Evolutionary conservation across 129 eudicot genomes (phyloP).

Genomic region (Pittosporum tobira): DNA sequence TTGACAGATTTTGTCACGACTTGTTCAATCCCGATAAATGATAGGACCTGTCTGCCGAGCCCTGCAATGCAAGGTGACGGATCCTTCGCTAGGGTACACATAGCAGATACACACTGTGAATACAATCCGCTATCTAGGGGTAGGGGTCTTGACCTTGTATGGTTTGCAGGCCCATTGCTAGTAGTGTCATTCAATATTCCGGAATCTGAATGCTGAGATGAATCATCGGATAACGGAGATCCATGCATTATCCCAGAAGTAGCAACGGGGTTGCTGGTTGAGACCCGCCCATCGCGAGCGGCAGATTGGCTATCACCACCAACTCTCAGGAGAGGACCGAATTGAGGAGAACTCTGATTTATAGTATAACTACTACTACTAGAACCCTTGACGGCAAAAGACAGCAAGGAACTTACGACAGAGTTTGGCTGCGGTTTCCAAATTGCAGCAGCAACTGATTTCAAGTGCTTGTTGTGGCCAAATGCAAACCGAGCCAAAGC

Average conservation of each 20-base stretch:
- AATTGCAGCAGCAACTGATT: constrained; percentile 78
- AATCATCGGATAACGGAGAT: constrained; percentile 92
- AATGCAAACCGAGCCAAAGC: constrained; percentile 94
- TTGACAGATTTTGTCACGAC: constrained; percentile 64
- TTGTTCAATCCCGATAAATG: constrained; percentile 87
- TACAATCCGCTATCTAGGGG: constrained; percentile 70
- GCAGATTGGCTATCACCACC: constrained; percentile 54
- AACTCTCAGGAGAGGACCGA: constrained; percentile 62
- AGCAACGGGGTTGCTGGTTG: constrained; percentile 86
- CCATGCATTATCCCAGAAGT: constrained; percentile 83
- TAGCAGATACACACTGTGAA: constrained; percentile 81
- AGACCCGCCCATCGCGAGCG: constrained; percentile 53
- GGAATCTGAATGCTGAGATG: constrained; percentile 88
- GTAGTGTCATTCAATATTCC: constrained; percentile 50
- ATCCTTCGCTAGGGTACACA: constrained; percentile 88
- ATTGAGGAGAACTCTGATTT: constrained; percentile 58
- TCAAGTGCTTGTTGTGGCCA: constrained; percentile 85
- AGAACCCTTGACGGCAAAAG: constrained; percentile 51
- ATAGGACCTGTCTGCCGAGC: constrained; percentile 73
- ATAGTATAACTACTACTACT: constrained; percentile 74
- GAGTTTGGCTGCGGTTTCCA: constrained; percentile 81
- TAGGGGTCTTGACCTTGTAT: constrained; percentile 50
- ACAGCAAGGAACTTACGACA: constrained; percentile 55
- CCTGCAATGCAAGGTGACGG: constrained; percentile 80
- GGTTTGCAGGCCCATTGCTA: constrained; percentile 55